phyloP scores from a whole-genome alignment of 306 rosid genomes.

The Luffa acutangula region DNA sequence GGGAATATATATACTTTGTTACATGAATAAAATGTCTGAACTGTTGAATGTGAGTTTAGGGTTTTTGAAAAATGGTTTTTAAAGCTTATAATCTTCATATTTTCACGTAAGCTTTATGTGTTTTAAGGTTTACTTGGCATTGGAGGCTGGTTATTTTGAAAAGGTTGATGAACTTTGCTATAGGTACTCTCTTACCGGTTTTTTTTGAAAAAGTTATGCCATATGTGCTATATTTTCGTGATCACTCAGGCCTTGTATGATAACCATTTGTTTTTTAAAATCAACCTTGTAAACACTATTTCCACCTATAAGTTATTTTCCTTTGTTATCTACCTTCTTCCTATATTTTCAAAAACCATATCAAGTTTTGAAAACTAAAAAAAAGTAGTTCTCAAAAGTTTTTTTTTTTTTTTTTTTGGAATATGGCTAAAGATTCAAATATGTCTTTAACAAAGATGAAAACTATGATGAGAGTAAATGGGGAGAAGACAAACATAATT shows the following conservation, averaged over 20 bases:
- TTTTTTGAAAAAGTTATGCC: slow-evolving; percentile 45
- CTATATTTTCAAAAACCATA: too few species aligned
- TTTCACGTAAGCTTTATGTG: not conserved
- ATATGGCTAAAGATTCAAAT: too few species aligned
- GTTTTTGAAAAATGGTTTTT: not conserved
- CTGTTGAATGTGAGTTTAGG: not conserved
- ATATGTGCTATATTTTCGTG: not conserved
- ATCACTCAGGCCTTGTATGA: not conserved
- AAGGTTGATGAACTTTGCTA: slow-evolving; percentile 73
- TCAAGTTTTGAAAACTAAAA: too few species aligned
- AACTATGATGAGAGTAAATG: too few species aligned
- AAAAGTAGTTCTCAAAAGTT: too few species aligned
- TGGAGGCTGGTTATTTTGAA: slow-evolving; percentile 92
- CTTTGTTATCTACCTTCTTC: too few species aligned
- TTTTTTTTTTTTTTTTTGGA: too few species aligned
- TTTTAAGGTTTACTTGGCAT: slow-evolving; percentile 76
- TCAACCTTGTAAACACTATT: too few species aligned
- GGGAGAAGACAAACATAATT: too few species aligned
- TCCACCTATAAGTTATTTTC: too few species aligned
- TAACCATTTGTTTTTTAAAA: too few species aligned
- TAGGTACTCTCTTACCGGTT: slow-evolving; percentile 60
- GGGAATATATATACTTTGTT: not conserved
- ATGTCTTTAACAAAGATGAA: too few species aligned
- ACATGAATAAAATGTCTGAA: not conserved
- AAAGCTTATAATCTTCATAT: not conserved